Percentiles rank a stretch among this genome's conserved stretches.
These are phyloP conservation scores for Chaetomium strumarium DNA, from an alignment of 2,329 filamentous ascomycete species.

Conservation along the genomic window DNA sequence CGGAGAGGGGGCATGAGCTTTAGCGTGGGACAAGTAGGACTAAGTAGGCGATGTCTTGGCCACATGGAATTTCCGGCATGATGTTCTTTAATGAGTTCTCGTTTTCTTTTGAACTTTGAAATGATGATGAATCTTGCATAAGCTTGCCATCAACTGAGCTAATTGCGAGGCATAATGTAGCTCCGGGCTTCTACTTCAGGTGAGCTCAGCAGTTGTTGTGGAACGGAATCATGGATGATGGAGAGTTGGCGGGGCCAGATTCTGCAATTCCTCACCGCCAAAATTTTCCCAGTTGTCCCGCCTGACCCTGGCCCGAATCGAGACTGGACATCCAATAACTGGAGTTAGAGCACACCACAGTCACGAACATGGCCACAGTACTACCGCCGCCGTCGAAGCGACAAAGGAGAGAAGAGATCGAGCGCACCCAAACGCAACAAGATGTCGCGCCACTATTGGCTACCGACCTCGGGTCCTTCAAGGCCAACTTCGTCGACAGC, in stretches of 20 bases:
- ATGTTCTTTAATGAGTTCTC: no score
- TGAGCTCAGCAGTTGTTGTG: no score
- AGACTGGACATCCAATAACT: not conserved
- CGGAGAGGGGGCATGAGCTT: no score
- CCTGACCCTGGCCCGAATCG: not conserved
- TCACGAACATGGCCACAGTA: conserved; percentile 29
- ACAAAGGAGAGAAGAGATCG: conserved; percentile 69
- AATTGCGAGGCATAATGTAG: no score
- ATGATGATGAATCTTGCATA: no score
- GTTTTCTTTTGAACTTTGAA: no score
- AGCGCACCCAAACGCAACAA: conserved; percentile 67
- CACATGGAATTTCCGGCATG: no score
- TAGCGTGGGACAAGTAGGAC: no score
- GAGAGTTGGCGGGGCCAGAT: conserved; percentile 8
- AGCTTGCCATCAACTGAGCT: no score
- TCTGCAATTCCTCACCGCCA: conserved; percentile 26
- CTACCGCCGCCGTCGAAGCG: conserved; percentile 54
- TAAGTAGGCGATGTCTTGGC: no score
- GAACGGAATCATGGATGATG: no score
- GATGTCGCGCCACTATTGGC: conserved; percentile 64
- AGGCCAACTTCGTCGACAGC: conserved; percentile 82
- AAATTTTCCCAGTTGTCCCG: conserved; percentile 22
- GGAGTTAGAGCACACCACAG: not conserved
- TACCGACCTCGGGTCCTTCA: conserved; percentile 67
- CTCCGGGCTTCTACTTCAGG: no score